Conservation (phyloP, 108 stramenopile genomes). For the Pseudonitzschia delicatissima region DNA sequence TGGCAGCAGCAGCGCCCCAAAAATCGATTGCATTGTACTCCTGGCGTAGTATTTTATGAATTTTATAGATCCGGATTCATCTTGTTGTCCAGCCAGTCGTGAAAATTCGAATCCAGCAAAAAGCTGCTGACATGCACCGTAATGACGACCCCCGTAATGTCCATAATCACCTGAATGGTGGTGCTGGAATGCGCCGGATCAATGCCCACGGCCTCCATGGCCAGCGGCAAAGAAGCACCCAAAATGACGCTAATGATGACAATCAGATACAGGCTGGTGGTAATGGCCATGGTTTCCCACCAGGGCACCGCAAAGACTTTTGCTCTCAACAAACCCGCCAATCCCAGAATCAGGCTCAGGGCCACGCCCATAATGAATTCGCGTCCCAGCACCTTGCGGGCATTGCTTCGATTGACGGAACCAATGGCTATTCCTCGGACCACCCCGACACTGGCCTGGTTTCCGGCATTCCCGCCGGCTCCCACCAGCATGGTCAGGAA, state of each 20-base stretch:
- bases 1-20: no score
- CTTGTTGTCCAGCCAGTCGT: no score
- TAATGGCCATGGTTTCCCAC: constrained; percentile 76
- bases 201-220: constrained; percentile 68
- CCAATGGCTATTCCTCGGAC: constrained; percentile 83
- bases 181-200: constrained; percentile 90
- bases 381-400: constrained; percentile 36
- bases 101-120: constrained; percentile 32
- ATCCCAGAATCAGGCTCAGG: constrained; percentile 55
- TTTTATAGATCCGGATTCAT: no score
- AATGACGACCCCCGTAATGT: constrained; percentile 85
- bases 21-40: no score
- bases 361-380: constrained; percentile 67
- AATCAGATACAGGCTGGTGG: constrained; percentile 66
- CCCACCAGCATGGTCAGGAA: constrained; percentile 94
- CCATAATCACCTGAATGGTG: constrained; percentile 92
- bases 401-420: constrained; percentile 42
- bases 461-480: constrained; percentile 89
- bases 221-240: constrained; percentile 77
- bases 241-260: constrained; percentile 73
- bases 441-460: constrained; percentile 89
- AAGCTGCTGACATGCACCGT: constrained; percentile 44
- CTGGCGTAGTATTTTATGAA: no score
- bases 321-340: constrained; percentile 72
- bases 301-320: constrained; percentile 57